phyloP scores from a whole-genome alignment of 202 grass and related monocot genomes.

The Panicum virgatum region DNA sequence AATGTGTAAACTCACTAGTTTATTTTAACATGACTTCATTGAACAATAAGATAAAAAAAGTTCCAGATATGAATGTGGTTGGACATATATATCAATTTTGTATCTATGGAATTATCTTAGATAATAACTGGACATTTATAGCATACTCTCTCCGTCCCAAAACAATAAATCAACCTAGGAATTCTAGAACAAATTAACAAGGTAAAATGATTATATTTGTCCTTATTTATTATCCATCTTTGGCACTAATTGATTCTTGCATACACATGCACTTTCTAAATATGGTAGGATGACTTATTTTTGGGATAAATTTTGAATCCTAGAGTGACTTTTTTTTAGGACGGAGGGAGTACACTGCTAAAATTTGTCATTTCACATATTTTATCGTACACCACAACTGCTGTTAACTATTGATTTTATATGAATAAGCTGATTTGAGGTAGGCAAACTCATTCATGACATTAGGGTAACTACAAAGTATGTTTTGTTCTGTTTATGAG shows the following conservation, averaged over 20 bases:
- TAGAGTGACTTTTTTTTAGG: too few species aligned
- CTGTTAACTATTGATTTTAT: neutral
- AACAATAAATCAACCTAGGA: too few species aligned
- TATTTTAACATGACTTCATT: neutral
- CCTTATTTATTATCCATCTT: too few species aligned
- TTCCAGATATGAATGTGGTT: too few species aligned
- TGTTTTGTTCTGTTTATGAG: neutral
- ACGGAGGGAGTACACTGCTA: too few species aligned
- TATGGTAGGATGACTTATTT: too few species aligned
- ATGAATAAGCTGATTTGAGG: conserved; percentile 42
- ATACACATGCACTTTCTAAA: too few species aligned
- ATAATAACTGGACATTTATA: neutral
- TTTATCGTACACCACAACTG: neutral
- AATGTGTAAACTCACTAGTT: neutral
- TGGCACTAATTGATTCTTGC: too few species aligned
- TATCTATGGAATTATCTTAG: neutral
- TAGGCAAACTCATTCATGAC: conserved; percentile 43
- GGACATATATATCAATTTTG: neutral
- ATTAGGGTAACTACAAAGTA: conserved; percentile 38
- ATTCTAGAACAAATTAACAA: too few species aligned
- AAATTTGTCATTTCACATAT: neutral
- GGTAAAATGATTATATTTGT: too few species aligned
- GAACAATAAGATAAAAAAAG: neutral
- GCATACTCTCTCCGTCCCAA: too few species aligned
- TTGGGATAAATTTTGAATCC: too few species aligned